Conservation (phyloP, 2,329 filamentous ascomycete genomes). For the Trichoderma arundinaceum region DNA sequence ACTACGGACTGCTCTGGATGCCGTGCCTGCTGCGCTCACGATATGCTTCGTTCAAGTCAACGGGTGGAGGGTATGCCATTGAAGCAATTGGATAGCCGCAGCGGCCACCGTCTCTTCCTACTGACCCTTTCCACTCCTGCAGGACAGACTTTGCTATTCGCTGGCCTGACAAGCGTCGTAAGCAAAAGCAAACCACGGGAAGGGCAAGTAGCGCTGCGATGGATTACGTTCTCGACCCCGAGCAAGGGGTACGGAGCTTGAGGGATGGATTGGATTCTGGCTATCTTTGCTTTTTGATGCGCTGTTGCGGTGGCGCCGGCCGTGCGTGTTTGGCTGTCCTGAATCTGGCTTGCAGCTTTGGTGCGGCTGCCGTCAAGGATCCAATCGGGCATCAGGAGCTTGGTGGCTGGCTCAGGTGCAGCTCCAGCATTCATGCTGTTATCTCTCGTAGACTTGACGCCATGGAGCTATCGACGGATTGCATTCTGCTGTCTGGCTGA, state of each 20-base stretch:
- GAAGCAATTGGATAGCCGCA: neutral
- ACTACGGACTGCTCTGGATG: neutral
- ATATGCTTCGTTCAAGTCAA: slow-evolving; percentile 14
- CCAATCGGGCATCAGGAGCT: slow-evolving; percentile 23
- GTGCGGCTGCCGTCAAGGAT: slow-evolving; percentile 15
- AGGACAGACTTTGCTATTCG: neutral
- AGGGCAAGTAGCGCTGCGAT: neutral
- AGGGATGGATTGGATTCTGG: neutral
- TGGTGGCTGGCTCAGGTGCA: neutral
- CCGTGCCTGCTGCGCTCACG: neutral
- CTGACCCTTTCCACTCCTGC: neutral
- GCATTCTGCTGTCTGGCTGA: slow-evolving; percentile 5
- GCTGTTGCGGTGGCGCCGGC: slow-evolving; percentile 28
- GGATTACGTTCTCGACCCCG: slow-evolving; percentile 12
- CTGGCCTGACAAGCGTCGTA: neutral
- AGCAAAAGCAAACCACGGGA: neutral
- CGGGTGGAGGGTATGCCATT: neutral
- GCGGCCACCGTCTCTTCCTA: neutral
- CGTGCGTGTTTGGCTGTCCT: slow-evolving; percentile 24
- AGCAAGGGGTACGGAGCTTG: slow-evolving; percentile 21
- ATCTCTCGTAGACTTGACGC: slow-evolving; percentile 19
- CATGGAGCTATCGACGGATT: slow-evolving; percentile 6
- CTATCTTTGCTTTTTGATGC: slow-evolving; percentile 20
- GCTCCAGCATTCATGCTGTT: slow-evolving; percentile 5
- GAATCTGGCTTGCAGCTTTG: slow-evolving; percentile 22